Evolutionary conservation across 2,329 filamentous ascomycete species (phyloP).

Genomic region (Alternaria gaisen): DNA sequence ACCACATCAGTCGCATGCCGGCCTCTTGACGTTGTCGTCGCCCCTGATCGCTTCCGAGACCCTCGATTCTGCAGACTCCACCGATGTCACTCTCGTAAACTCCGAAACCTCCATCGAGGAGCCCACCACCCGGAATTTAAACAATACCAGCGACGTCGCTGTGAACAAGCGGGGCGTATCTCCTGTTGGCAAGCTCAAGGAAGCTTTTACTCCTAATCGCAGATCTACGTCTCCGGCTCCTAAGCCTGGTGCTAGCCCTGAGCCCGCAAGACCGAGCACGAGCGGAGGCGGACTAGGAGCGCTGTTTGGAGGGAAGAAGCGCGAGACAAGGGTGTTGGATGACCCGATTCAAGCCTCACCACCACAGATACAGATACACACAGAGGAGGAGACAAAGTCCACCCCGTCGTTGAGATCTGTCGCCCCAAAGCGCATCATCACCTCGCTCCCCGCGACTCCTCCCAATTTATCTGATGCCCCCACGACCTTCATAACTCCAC

Average conservation of each 20-base stretch:
- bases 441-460: slow-evolving; percentile 53
- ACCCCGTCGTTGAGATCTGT: slow-evolving; percentile 33
- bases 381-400: slow-evolving; percentile 43
- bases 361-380: slow-evolving; percentile 44
- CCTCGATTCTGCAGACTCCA: slow-evolving; percentile 43
- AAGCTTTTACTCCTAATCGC: slow-evolving; percentile 67
- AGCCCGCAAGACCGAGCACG: slow-evolving; percentile 54
- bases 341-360: slow-evolving; percentile 40
- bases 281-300: slow-evolving; percentile 53
- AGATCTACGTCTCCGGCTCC: slow-evolving; percentile 38
- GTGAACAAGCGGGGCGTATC: slow-evolving; percentile 69
- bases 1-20: slow-evolving; percentile 59
- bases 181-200: slow-evolving; percentile 74
- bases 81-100: slow-evolving; percentile 43
- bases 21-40: slow-evolving; percentile 60
- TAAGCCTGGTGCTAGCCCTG: slow-evolving; percentile 38
- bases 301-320: slow-evolving; percentile 53
- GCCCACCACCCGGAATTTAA: slow-evolving; percentile 41
- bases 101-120: slow-evolving; percentile 39
- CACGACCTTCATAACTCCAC: slow-evolving; percentile 69
- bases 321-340: slow-evolving; percentile 42
- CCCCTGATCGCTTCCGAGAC: slow-evolving; percentile 55
- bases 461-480: slow-evolving; percentile 57
- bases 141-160: slow-evolving; percentile 44
- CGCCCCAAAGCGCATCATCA: slow-evolving; percentile 49